Conservation (phyloP, 176 grass and related monocot genomes). For the Cocos nucifera region DNA sequence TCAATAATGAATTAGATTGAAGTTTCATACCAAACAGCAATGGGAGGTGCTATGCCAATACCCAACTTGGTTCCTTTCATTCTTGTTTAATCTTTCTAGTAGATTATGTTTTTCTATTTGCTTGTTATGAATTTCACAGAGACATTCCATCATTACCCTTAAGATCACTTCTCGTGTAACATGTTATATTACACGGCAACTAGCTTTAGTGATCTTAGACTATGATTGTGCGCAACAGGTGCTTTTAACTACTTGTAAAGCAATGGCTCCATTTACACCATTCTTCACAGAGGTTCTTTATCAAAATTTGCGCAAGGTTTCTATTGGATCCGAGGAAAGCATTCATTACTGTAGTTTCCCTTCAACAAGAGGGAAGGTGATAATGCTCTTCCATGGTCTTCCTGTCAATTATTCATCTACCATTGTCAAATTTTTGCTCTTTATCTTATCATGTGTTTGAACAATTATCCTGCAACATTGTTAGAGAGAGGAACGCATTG, state of each 20-base stretch:
- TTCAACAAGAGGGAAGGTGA: constrained; percentile 71
- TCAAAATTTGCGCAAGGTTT: constrained; percentile 85
- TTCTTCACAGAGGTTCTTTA: constrained; percentile 98
- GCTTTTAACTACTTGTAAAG: constrained; percentile 81
- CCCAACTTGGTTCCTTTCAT: too few species aligned
- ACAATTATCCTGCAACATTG: constrained; percentile 13
- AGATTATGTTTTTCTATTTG: too few species aligned
- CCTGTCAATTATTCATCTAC: too few species aligned
- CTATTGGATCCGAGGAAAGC: constrained; percentile 64
- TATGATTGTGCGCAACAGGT: constrained; percentile 42
- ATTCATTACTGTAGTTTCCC: constrained; percentile 94
- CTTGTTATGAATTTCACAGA: too few species aligned
- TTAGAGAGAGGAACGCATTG: constrained; percentile 95
- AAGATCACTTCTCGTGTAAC: too few species aligned
- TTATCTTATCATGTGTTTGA: not conserved
- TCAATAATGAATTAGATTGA: too few species aligned
- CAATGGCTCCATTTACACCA: constrained; percentile 95
- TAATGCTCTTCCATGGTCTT: not conserved
- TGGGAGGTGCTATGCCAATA: too few species aligned
- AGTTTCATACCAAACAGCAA: too few species aligned
- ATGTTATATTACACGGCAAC: too few species aligned
- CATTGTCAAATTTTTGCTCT: not conserved
- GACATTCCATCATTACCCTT: too few species aligned
- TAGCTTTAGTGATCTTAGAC: not conserved
- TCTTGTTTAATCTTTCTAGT: too few species aligned